Evolutionary conservation across 495 filamentous ascomycete genomes (phyloP), one percentile per base, ranked within the genome.

Genomic region (Rhypophila decipiens): DNA sequence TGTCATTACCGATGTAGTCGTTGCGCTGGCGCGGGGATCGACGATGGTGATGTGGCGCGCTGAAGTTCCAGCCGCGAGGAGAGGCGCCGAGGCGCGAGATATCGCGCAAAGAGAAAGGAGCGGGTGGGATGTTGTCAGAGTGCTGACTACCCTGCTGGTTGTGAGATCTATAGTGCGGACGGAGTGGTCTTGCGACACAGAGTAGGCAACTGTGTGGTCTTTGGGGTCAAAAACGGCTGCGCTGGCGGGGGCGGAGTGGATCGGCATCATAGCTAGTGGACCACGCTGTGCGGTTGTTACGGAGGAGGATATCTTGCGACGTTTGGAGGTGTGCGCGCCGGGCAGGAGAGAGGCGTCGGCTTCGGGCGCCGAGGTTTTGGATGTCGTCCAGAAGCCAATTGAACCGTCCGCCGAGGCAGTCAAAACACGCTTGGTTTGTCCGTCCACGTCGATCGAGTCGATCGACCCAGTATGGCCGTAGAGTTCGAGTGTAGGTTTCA

Each of bases 91-190:
- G 31, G 46, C 34, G 41, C 78, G 73, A 4, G 78, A 74, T 2
- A 96, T 69, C 15, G 84, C 80, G 56, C 77, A 77, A 2, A 96
- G 72, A 2, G 82, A 87, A 42, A 90, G 75, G 1, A 97, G 75
- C 0, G 87, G 76, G 63, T 91, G 84, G n/a, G 85, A 79, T 8
- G 87, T 88, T 7, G 86, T 84, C 37, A 90, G 76, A 17, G 86
- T 87, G 58, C 86, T 86, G 33, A 96, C 87, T 10, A 82, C 71
- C 3, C 73, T 55, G 39, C 73, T 65, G 5, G 91, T 96, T 0
- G 86, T 78, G 11, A 98, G 79, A 71, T 98, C 93, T 78, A 95
- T 86, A 0, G 93, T 97, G 20, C 81, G 83, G 50, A 96, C 71
- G 0, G 86, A 85, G 67, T 95, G 90, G 71, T 97, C 93, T 74